Base-by-base conservation (phyloP, 768 basidiomycete genomes). In the Hebeloma cylindrosporum region DNA sequence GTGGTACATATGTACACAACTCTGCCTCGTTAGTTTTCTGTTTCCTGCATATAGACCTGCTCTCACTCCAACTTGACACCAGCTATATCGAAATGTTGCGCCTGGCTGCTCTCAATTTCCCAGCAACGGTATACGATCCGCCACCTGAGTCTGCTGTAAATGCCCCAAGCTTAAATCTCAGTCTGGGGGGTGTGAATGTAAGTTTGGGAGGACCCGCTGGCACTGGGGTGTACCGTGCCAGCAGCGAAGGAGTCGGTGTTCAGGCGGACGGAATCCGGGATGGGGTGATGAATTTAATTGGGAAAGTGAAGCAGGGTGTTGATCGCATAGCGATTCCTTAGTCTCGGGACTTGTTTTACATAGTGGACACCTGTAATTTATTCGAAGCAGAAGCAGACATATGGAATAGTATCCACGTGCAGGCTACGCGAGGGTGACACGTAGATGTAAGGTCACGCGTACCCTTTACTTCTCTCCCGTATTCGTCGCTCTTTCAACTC, bases 1-100 rank as follows among this genome's bases (percentile, higher is more conserved):
- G 95, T 1, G 95, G 96, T 11, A 97, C 93, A 27, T 94, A 87
- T 53, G 78, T 99, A 9, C 94, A 96, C 63, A 98, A 97, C 60
- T 96, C 95, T 3, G 83, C 84, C 18, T 88, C 85, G 93, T 95
- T 66, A 28, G 78, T 54, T 13, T 29, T 18, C 41, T 36, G 16
- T 40, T 33, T 30, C 22, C 34, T 31, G 51, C 22, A 36, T 21
- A 21, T 25, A 29, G 16, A 10, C 17, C 21, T 48, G 29, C 30
- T 51, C 37, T 48, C 7, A 37, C 14, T 37, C 58, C 21, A 55
- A 25, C 20, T 16, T 20, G 16, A 22, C 27, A 30, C 9, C 49
- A 94, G 92, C 50, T 96, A 89, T 66, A 68, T 97, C 30, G 86
- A 91, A 54, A 95, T 96, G 93, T 69, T 96, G 32, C 80, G 83